Percentiles rank a stretch among this genome's conserved stretches.
phyloP scores from a whole-genome alignment of 805 yeast genomes.

The Ogataea pilisensis region DNA sequence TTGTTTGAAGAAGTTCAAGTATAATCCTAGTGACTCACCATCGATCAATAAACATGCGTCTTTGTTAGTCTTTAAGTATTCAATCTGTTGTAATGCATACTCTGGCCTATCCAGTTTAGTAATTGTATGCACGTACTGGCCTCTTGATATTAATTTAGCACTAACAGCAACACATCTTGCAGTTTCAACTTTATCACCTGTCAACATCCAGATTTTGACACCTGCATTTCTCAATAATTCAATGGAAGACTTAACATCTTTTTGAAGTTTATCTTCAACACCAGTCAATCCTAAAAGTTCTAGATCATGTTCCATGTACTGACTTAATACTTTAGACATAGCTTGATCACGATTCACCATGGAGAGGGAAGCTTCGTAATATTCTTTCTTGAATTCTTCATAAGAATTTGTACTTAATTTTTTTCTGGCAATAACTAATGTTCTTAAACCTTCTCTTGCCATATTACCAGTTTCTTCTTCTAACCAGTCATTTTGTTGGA shows the following conservation, averaged over 20 bases:
- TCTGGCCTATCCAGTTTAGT: constrained; percentile 62
- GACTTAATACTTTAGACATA: constrained; percentile 65
- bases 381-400: constrained; percentile 60
- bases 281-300: constrained; percentile 93
- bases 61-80: constrained; percentile 57
- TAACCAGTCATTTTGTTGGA: constrained; percentile 86
- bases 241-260: constrained; percentile 85
- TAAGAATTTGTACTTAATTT: constrained; percentile 50
- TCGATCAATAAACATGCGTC: constrained; percentile 83
- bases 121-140: constrained; percentile 87
- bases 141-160: constrained; percentile 86
- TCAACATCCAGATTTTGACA: constrained; percentile 96
- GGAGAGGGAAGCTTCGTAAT: constrained; percentile 67
- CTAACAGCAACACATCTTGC: constrained; percentile 98
- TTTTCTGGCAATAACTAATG: constrained; percentile 90
- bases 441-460: constrained; percentile 98
- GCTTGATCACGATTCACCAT: constrained; percentile 75
- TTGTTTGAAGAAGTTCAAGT: constrained; percentile 54
- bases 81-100: constrained; percentile 70
- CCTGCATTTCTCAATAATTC: constrained; percentile 95
- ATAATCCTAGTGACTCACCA: constrained; percentile 82
- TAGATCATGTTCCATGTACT: constrained; percentile 73
- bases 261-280: constrained; percentile 92
- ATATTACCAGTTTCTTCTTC: constrained; percentile 96
- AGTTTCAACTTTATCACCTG: constrained; percentile 98